These are phyloP conservation scores for Isatis lusitanica DNA, from an alignment of 441 rosid species.

Conservation along the genomic window DNA sequence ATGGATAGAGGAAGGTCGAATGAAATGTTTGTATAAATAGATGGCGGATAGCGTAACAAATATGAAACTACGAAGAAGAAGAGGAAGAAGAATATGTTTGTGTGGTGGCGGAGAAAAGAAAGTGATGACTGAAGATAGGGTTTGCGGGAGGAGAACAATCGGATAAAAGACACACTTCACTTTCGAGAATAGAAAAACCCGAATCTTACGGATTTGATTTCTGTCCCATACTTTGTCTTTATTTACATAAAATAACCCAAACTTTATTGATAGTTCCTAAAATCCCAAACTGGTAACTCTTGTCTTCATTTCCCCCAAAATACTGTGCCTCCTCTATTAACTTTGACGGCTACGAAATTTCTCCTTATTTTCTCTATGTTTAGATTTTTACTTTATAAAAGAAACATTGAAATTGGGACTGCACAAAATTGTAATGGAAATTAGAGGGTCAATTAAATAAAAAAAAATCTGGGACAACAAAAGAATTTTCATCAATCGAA, in stretches of 20 bases:
- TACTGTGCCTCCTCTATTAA: neutral
- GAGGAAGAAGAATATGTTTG: neutral
- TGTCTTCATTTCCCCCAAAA: neutral
- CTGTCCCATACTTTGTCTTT: neutral
- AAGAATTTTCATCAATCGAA: neutral
- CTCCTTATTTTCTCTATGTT: neutral
- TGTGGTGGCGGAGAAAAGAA: constrained; percentile 29
- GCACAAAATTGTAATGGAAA: neutral
- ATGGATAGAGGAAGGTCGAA: constrained; percentile 23
- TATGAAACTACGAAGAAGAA: neutral
- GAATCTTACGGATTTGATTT: constrained; percentile 17
- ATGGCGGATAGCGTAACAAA: neutral
- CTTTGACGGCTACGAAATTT: neutral
- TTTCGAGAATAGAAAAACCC: neutral
- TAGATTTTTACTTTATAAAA: neutral
- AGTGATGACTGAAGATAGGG: constrained; percentile 19
- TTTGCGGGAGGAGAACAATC: constrained; percentile 9
- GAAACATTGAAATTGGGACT: neutral
- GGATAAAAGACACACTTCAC: neutral
- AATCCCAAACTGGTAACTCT: neutral
- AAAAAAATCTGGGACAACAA: neutral
- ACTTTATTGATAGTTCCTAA: neutral
- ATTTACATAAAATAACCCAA: neutral
- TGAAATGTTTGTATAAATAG: constrained; percentile 2
- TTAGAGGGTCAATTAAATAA: neutral